Evolutionary conservation across 805 yeast genomes (phyloP), one percentile per base, ranked within the genome.

Genomic region (Monosporozyma siamensis): DNA sequence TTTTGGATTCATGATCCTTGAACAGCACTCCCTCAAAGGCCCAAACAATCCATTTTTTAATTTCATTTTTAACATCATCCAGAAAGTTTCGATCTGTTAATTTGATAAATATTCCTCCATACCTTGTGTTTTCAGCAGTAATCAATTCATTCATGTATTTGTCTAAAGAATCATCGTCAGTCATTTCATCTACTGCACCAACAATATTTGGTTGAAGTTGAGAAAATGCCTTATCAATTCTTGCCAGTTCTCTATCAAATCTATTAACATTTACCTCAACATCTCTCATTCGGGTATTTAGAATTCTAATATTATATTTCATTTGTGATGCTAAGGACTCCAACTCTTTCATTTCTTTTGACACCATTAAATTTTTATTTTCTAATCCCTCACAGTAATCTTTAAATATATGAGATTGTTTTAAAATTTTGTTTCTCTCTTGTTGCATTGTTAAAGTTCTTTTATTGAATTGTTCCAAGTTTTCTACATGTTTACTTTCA

Each of bases 261-360:
- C 68, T 56, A 37, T 68, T 64, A 43, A 77, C 69, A 36, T 78
- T 70, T 22, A 78, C 79, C 50, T 80, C 84, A 6, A 82, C 80
- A 51, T 83, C 92, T 35, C 75, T 70, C 38, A 83, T 71, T 49
- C 82, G 78, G 18, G 74, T 71, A 25, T 71, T 71, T 24, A 83
- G 58, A 34, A 79, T 64, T 17, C 82, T 62, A 36, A 78, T 64
- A 54, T 83, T 90, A 56, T 83, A 83, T 50, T 77, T 75, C 40
- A 83, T 57, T 47, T 80, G 67, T 3, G 84, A 78, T 26, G 75
- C 72, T 40, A 76, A 61, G 7, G 79, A 72, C 2, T 40, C 43
- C 20, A 40, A 39, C 45, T 78, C 82, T 30, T 61, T 56, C 41
- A 70, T 54, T 45, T 70, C 72, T 21, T 62, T 54, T 10, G 65